Base-by-base conservation (phyloP, 345 rosid species). In the Camelina hispida region DNA sequence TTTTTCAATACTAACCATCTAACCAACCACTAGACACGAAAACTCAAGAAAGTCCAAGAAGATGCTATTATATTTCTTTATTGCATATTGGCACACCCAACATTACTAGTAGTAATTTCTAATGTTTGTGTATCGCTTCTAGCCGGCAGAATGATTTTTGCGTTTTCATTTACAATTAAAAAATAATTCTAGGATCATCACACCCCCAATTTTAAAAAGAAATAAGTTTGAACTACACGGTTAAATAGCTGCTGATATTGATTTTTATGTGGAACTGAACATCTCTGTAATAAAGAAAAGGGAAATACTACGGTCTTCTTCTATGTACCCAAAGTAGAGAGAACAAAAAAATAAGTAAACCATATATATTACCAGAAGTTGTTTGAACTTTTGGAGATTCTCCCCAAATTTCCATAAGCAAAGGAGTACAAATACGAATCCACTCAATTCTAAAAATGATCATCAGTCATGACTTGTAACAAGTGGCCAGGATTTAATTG, bases 321-420 rank as follows among this genome's bases (percentile, higher is more conserved):
- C 28, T 34, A 22, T 25, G 25, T 48, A 25, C 28, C 28, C 17
- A 60, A 71, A 37, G 61, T 38, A 51, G 25, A 1, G 10, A 51
- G 8, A 1, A 40, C 52, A 16, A 53, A 25, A 25, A 25, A 25
- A 25, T 0, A 3, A 16, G 12, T 53, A n/a, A 23, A 23, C 4
- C 23, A n/a, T 54, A n/a, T 23, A 53, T n/a, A n/a, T 23, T 20
- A 0, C 14, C 5, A 32, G 22, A n/a, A 42, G 35, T 63, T 54
- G 56, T 65, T 73, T 12, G 65, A 53, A 56, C 57, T 28, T 64
- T 34, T 44, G 28, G 30, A 65, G 72, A 74, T 74, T 66, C 78
- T n/a, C 66, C 66, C 32, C 32, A 35, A 46, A 37, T 57, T 66
- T 8, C 50, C 53, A 17, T 16, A 25, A 74, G 51, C 3, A 74